Base-by-base conservation (phyloP, 352 stramenopile genomes). In the Globisporangium perplexum region DNA sequence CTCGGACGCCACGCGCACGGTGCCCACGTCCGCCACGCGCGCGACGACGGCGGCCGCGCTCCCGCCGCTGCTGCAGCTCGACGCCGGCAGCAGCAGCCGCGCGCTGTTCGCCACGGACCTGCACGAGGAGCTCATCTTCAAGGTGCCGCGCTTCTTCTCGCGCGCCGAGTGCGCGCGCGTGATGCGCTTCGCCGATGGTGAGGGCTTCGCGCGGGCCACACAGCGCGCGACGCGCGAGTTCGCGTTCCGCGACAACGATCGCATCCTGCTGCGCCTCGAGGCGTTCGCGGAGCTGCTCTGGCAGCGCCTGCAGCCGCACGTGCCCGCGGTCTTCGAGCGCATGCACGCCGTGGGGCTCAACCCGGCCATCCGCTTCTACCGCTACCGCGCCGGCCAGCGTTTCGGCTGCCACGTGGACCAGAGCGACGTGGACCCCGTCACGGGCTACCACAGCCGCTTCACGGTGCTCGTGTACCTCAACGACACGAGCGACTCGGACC, bases 351-450 rank as follows among this genome's bases (percentile, higher is more conserved):
- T 69, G 30, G 82, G 79, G 26, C 65, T 89, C 30, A 93, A 93
- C 55, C 70, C 79, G 17, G 69, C 75, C 17, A 80, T 90, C 51
- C 74, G 80, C 15, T 88, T 93, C 65, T 93, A 93, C 39, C 73
- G 79, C 17, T 93, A 93, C 63, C 62, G 62, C 43, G 59, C 57
- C 6, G 79, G 79, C 15, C 82, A 93, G 68, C 63, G 73, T 7
- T 93, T 93, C 59, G 82, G 79, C 35, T 90, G 79, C 47, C 79
- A 90, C 52, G 79, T 93, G n/a, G 82, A 93, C 60, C 77, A 90
- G 66, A 93, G 82, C 66, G 77, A 90, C 60, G 72, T 90, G 50
- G 79, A 93, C 55, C 69, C 72, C 4, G 56, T 78, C 49, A 93
- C 82, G 33, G 68, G 75, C 43, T 74, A 70, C 62, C 69, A 84